Conservation (phyloP, 192 early-diverging fungal species). For the Coemansia aciculifera region DNA sequence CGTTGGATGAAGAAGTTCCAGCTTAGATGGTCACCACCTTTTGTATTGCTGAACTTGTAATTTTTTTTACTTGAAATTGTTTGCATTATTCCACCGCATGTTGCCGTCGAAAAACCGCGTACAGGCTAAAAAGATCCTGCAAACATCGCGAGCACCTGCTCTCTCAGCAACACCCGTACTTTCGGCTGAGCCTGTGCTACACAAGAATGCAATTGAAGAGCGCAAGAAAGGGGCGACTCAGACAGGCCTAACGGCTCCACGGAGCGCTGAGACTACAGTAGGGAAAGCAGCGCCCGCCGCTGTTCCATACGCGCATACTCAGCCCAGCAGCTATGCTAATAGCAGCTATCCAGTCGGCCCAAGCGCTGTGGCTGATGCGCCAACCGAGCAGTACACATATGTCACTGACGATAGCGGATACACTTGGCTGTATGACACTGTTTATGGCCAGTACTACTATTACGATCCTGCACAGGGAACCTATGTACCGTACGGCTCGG, state of each 20-base stretch:
- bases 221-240: background rate
- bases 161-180: background rate
- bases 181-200: slow-evolving; percentile 25
- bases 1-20: no score
- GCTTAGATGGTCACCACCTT: no score
- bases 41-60: background rate
- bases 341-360: background rate
- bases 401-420: slow-evolving; percentile 43
- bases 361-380: background rate
- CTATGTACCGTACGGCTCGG: slow-evolving; percentile 26
- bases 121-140: slow-evolving; percentile 22
- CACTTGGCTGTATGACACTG: slow-evolving; percentile 42
- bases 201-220: slow-evolving; percentile 4
- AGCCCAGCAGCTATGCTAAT: background rate
- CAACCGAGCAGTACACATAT: slow-evolving; percentile 46
- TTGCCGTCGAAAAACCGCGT: slow-evolving; percentile 36
- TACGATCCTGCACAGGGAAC: slow-evolving; percentile 34
- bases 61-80: background rate
- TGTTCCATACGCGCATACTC: background rate
- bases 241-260: background rate
- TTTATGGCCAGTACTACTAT: slow-evolving; percentile 51
- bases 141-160: background rate
- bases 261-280: background rate
- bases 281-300: background rate
- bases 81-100: slow-evolving; percentile 12